phyloP scores from a whole-genome alignment of 2,329 filamentous ascomycete species.

The Botrytis fabae region DNA sequence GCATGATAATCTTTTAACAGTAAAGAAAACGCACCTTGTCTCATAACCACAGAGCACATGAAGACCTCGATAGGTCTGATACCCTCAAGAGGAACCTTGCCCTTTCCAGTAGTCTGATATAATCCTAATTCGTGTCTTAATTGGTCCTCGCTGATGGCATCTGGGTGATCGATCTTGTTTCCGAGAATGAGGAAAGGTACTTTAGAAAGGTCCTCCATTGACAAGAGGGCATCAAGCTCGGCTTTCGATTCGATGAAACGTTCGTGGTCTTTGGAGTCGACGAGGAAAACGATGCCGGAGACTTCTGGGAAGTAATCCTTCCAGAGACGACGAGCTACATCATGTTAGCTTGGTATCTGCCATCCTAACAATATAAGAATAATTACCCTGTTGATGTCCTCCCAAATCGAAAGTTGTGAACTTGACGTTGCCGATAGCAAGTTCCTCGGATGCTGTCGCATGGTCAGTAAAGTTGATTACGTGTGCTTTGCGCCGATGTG shows the following conservation, averaged over 20 bases:
- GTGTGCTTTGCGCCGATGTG: constrained; percentile 22
- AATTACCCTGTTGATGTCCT: constrained; percentile 83
- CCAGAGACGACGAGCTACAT: constrained; percentile 82
- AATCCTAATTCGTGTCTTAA: constrained; percentile 87
- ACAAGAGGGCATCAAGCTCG: constrained; percentile 90
- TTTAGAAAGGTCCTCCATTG: constrained; percentile 95
- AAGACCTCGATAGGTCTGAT: constrained; percentile 96
- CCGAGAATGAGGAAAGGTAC: constrained; percentile 95
- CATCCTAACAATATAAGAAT: background rate
- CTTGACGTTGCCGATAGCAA: constrained; percentile 88
- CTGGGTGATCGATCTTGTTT: constrained; percentile 99
- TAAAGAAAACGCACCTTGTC: constrained; percentile 66
- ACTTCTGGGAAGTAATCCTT: constrained; percentile 98
- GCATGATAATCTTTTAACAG: constrained; percentile 25
- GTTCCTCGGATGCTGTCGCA: constrained; percentile 75
- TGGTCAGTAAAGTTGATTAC: constrained; percentile 34
- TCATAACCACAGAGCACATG: constrained; percentile 99
- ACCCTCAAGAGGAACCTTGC: constrained; percentile 87
- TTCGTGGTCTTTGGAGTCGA: constrained; percentile 96
- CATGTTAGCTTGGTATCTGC: constrained; percentile 26
- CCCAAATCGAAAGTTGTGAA: constrained; percentile 95
- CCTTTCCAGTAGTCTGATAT: constrained; percentile 96
- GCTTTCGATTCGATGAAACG: constrained; percentile 92
- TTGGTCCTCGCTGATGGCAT: constrained; percentile 94
- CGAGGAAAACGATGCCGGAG: constrained; percentile 93